Evolutionary conservation across 495 filamentous ascomycete species (phyloP), one percentile per base, ranked within the genome.

Genomic region (Elasticomyces elasticus): DNA sequence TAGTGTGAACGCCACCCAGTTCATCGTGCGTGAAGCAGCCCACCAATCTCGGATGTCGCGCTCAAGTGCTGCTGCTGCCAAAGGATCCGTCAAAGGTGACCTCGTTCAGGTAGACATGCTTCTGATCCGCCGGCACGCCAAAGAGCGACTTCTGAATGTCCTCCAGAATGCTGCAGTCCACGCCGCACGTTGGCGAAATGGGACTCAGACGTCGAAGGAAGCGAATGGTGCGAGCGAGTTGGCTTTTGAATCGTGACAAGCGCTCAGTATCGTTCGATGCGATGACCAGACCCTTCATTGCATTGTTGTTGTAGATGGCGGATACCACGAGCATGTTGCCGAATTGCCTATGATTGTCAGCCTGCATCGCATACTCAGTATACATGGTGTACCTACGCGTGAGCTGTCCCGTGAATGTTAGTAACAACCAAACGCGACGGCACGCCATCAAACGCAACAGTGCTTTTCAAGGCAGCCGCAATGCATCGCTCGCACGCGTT

Each of bases 331-430:
- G 72, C 64, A 96, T 81, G 65, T 97, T 98, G 47, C 92, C 92
- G 69, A 94, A 98, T 89, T 97, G 92, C 10, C 90, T 95, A 55
- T 13, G 56, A 44, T 20, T 15, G 19, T 46, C 19, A 54, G 51
- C 37, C 17, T n/a, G 17, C 22, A 17, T 13, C 30, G 20, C 9
- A 33, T 23, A 58, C 27, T n/a, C n/a, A n/a, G n/a, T n/a, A n/a
- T n/a, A n/a, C 50, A 43, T 3, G 26, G 44, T 33, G 2, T 2
- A 79, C 89, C 80, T 89, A 96, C 89, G 91, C 91, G 76, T 95
- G 91, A 58, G 89, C 85, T 12, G 91, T 97, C 22, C 91, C 90
- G 67, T 94, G 94, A 23, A 95, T 86, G 63, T 95, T 96, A 9
- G 91, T 97, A 40, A 95, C 80, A 28, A 95, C 82, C 24, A 85